These are phyloP conservation scores for Saitozyma sp. DNA, from an alignment of 768 basidiomycete species.

Conservation along the genomic window DNA sequence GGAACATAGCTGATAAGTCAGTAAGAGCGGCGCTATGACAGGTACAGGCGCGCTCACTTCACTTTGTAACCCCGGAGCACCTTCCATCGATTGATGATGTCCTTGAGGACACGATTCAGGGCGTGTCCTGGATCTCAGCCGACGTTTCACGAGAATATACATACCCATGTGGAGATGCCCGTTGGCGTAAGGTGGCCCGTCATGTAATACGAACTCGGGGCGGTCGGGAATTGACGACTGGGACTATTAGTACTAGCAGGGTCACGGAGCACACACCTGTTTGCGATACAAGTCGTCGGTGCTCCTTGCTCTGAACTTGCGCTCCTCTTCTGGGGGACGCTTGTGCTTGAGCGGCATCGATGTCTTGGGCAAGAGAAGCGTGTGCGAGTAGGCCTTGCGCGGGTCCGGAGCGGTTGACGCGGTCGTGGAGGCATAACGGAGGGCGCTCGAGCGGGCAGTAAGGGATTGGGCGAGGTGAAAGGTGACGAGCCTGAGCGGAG, in stretches of 20 bases:
- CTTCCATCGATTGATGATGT: conserved; percentile 88
- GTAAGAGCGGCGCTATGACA: neutral
- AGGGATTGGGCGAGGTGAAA: neutral
- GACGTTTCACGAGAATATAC: no score
- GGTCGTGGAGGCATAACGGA: no score
- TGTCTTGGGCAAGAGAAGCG: conserved; percentile 80
- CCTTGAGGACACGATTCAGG: conserved; percentile 92
- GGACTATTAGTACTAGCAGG: neutral
- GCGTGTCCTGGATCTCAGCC: no score
- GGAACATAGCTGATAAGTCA: conserved; percentile 74
- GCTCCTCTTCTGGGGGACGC: conserved; percentile 66
- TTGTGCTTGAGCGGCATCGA: conserved; percentile 68
- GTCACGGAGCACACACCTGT: conserved; percentile 51
- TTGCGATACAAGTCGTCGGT: conserved; percentile 69
- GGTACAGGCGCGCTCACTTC: conserved; percentile 61
- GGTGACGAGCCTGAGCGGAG: neutral
- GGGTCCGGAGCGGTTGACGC: neutral
- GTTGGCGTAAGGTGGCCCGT: conserved; percentile 97
- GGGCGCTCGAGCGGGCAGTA: no score
- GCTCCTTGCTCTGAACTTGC: conserved; percentile 62
- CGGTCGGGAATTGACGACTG: neutral
- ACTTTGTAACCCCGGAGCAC: conserved; percentile 73
- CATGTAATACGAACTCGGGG: conserved; percentile 73
- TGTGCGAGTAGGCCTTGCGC: conserved; percentile 58
- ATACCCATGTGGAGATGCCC: conserved; percentile 94